Conservation (phyloP, 2,329 filamentous ascomycete species). For the Microsporum ferrugineum region DNA sequence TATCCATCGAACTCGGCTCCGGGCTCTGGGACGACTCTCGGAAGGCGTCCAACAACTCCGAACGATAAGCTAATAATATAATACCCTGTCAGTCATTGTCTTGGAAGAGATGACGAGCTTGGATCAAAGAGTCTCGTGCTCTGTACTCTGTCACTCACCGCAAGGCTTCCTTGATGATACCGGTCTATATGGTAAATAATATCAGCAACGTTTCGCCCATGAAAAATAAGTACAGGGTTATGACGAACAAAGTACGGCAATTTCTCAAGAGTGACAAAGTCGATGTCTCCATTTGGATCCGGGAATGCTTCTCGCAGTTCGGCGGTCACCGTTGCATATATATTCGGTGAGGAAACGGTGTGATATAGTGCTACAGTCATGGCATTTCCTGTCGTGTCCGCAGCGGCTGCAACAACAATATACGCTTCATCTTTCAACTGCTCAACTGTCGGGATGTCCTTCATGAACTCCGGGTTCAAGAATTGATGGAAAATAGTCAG, state of each 20-base stretch:
- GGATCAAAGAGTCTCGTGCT: neutral
- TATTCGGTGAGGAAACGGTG: slow-evolving; percentile 17
- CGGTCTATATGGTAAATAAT: slow-evolving; percentile 16
- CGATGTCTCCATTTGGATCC: slow-evolving; percentile 15
- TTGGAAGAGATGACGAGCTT: neutral
- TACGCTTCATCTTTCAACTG: slow-evolving; percentile 22
- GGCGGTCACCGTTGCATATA: slow-evolving; percentile 14
- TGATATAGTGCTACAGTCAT: slow-evolving; percentile 20
- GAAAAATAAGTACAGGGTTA: neutral
- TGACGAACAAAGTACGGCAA: slow-evolving; percentile 5
- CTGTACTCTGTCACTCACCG: slow-evolving; percentile 15
- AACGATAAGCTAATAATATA: slow-evolving; percentile 19
- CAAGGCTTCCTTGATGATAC: slow-evolving; percentile 28
- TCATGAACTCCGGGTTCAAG: slow-evolving; percentile 6
- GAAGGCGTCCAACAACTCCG: slow-evolving; percentile 25
- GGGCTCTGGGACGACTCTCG: slow-evolving; percentile 23
- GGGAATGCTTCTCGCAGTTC: slow-evolving; percentile 19
- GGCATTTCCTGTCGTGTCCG: slow-evolving; percentile 20
- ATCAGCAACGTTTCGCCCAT: neutral
- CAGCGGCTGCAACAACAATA: slow-evolving; percentile 20
- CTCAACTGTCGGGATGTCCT: slow-evolving; percentile 16
- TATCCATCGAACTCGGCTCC: slow-evolving; percentile 25
- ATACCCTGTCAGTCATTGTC: neutral
- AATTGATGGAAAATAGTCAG: slow-evolving; percentile 18
- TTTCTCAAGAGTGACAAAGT: slow-evolving; percentile 14